Evolutionary conservation across 805 yeast species (phyloP), one percentile per base, ranked within the genome.

Genomic region (Schizosaccharomyces lindneri): DNA sequence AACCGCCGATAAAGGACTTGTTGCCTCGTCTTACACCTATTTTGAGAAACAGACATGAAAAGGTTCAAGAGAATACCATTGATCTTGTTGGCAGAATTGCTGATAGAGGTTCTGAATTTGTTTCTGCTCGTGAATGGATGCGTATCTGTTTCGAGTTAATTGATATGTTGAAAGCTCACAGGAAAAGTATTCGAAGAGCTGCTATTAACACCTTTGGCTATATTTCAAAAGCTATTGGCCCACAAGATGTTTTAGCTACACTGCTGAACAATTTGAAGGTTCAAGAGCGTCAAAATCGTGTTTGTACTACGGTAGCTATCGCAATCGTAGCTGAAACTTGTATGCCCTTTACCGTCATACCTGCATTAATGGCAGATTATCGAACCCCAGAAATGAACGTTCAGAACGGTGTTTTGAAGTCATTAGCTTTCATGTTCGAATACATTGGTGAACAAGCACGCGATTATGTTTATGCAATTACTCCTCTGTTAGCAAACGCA

Each of bases 81-180:
- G 80, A 77, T 55, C 73, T 90, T 21, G 83, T 93, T 31, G 96
- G 96, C 1, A 75, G 80, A 61, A 83, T 90, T 62, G 96, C 97
- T 0, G 80, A 78, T 60, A 76, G 80, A 55, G 89, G 85, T 9
- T 82, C 95, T 0, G 94, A 86, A 65, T 80, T 81, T 62, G 85
- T 88, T 17, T 81, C 88, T 46, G 95, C 95, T 2, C 81, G 87
- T 64, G 99, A 93, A 71, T 93, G 98, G 99, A 87, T 93, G 90
- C 77, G 97, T 64, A 85, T 90, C 31, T 86, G 96, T 68, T 87
- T 86, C 71, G 96, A 89, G 67, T 75, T 93, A 43, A 72, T 93
- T 59, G 97, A 93, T 66, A 82, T 90, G 82, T 76, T 93, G 63
- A 87, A 87, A 68, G 83, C 95, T 27, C 80, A 85, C 5, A 80